Base-by-base conservation (phyloP, 2,329 filamentous ascomycete genomes). In the Aspergillus clavatus region DNA sequence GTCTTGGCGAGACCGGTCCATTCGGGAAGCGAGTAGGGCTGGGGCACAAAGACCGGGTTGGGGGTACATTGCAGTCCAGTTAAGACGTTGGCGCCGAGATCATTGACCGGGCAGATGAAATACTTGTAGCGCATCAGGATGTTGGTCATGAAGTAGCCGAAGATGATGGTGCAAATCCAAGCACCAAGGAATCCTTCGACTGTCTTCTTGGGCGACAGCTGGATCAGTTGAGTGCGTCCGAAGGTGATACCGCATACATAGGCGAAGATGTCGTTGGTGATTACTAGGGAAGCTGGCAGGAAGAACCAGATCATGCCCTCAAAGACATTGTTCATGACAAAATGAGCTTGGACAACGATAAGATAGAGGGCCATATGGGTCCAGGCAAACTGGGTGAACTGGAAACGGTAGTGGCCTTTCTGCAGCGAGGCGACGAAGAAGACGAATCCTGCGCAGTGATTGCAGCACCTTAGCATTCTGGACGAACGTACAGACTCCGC, bases 301-400 rank as follows among this genome's bases (percentile, higher is more conserved):
- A 97, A 96, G 77, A 98, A 97, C 93, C 93, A 98, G 67, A 98
- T 95, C 87, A 98, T 89, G 73, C 93, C 93, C 73, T 98, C 93
- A 59, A 98, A 94, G 55, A 98, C 86, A 71, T 98, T 98, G 79
- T 98, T 98, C 88, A 98, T 97, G 73, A 97, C 89, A 69, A 98
- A 98, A 68, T 98, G 93, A 11, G 93, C 90, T 70, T 98, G 90
- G 5, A 95, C 90, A 29, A 97, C 91, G 60, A 98, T 96, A 61
- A 98, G 78, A 75, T 95, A 97, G 16, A 98, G 81, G 4, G 94
- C 93, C 90, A 98, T 97, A 69, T 98, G 93, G 11, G 93, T 97
- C 93, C 93, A 98, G 43, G 90, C 93, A 62, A 97, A 98, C 70
- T 98, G 93, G 51, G 90, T 95, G 72, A 98, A 98, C 71, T 98